Conservation (phyloP, 495 filamentous ascomycete genomes). For the Lophiostoma macrostomum region DNA sequence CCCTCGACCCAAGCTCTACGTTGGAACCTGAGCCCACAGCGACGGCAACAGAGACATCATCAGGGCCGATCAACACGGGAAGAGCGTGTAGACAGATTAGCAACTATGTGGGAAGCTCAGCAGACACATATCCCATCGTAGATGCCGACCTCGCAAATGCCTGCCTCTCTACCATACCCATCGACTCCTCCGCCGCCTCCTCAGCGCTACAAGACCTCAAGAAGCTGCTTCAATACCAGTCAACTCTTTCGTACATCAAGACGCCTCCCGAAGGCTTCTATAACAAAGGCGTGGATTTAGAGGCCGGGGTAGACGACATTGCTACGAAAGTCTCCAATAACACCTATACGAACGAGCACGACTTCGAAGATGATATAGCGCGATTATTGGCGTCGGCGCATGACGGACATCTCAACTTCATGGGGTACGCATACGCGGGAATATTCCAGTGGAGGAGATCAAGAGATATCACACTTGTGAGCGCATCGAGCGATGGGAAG, state of each 20-base stretch:
- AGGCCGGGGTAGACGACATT: constrained; percentile 27
- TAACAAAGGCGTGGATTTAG: constrained; percentile 32
- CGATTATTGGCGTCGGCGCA: constrained; percentile 25
- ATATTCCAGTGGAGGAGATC: constrained; percentile 28
- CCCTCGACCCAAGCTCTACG: constrained; percentile 1
- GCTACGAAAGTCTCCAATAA: constrained; percentile 26
- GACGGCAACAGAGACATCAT: constrained; percentile 18
- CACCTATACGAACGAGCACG: constrained; percentile 33
- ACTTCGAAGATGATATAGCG: constrained; percentile 36
- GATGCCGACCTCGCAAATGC: constrained; percentile 32
- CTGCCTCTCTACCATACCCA: constrained; percentile 35
- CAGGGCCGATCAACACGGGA: constrained; percentile 19
- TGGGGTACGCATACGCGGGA: constrained; percentile 27
- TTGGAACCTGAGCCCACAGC: neutral
- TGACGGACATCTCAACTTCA: constrained; percentile 32
- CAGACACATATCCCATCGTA: constrained; percentile 14
- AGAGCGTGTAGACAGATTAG: constrained; percentile 24
- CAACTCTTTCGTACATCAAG: constrained; percentile 35
- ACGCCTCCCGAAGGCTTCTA: constrained; percentile 31
- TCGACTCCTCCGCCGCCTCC: constrained; percentile 26
- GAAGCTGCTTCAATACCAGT: constrained; percentile 22
- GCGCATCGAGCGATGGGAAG: constrained; percentile 25
- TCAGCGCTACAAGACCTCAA: constrained; percentile 15
- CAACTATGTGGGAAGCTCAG: neutral
- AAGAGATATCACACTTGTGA: constrained; percentile 23